phyloP scores from a whole-genome alignment of 2,329 filamentous ascomycete genomes.

The Hypoxylon sp. region DNA sequence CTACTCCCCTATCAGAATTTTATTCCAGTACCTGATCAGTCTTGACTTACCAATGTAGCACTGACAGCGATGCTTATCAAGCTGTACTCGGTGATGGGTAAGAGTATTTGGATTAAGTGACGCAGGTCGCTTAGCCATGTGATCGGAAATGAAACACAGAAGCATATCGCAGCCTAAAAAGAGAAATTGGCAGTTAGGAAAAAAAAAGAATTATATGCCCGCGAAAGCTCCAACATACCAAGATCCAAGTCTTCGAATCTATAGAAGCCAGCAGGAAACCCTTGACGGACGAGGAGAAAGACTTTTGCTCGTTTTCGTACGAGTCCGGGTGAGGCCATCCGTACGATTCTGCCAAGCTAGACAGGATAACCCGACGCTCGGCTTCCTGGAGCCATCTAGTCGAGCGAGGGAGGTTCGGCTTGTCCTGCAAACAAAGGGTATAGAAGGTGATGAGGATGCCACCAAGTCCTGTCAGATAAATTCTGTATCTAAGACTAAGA shows the following conservation, averaged over 20 bases:
- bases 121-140: not conserved
- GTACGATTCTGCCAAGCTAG: slow-evolving; percentile 8
- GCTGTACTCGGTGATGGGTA: not conserved
- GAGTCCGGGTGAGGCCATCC: not conserved
- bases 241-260: slow-evolving; percentile 15
- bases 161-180: slow-evolving; percentile 2
- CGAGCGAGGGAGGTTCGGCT: slow-evolving; percentile 21
- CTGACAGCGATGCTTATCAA: not conserved
- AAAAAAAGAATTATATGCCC: no score
- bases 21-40: not conserved
- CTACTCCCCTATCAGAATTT: not conserved
- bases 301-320: slow-evolving; percentile 12
- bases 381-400: slow-evolving; percentile 4
- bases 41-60: not conserved
- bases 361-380: slow-evolving; percentile 9
- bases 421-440: not conserved
- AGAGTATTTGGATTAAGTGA: not conserved
- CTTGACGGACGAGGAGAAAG: not conserved
- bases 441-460: not conserved
- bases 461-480: not conserved
- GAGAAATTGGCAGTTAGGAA: not conserved
- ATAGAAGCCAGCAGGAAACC: not conserved
- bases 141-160: not conserved
- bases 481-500: not conserved
- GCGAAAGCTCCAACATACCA: slow-evolving; percentile 1